A percentile compares a stretch with the other conserved stretches of the same genome.
These are phyloP conservation scores for Trypanosoma grayi DNA, from an alignment of 208 protist genomes.

Conservation along the genomic window DNA sequence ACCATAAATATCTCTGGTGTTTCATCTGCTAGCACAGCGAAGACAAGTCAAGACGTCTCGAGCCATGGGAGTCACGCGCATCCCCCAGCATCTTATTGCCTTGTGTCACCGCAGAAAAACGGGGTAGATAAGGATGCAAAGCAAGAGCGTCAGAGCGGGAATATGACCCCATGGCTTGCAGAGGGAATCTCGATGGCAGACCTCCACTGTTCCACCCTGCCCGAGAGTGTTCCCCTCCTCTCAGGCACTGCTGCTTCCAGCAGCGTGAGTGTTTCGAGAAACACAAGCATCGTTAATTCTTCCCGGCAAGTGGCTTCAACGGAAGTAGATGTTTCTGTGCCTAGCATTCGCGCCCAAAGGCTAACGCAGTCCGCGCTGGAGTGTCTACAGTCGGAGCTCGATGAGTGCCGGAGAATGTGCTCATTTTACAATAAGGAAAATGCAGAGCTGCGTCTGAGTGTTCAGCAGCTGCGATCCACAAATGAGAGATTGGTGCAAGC, in stretches of 20 bases:
- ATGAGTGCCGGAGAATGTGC: constrained; percentile 7
- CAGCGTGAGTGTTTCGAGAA: constrained; percentile 1
- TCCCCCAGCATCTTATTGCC: not conserved
- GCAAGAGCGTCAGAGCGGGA: not conserved
- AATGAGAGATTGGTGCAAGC: not conserved
- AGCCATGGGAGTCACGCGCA: not conserved
- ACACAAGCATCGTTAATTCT: not conserved
- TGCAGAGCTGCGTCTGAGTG: not conserved
- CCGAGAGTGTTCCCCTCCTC: not conserved
- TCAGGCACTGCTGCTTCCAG: not conserved
- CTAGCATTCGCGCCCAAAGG: not conserved
- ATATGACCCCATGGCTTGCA: not conserved
- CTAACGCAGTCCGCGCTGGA: not conserved
- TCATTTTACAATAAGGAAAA: constrained; percentile 19
- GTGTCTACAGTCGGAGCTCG: constrained; percentile 10
- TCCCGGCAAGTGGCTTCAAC: not conserved
- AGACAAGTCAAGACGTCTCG: not conserved
- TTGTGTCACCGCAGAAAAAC: not conserved
- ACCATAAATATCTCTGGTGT: constrained; percentile 7
- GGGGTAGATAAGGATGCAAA: not conserved
- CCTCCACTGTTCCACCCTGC: not conserved
- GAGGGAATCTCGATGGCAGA: not conserved
- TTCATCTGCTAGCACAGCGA: not conserved
- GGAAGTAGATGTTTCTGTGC: not conserved
- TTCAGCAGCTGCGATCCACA: constrained; percentile 10